phyloP scores from a whole-genome alignment of 305 asterid genomes.

The Fraxinus sp. region DNA sequence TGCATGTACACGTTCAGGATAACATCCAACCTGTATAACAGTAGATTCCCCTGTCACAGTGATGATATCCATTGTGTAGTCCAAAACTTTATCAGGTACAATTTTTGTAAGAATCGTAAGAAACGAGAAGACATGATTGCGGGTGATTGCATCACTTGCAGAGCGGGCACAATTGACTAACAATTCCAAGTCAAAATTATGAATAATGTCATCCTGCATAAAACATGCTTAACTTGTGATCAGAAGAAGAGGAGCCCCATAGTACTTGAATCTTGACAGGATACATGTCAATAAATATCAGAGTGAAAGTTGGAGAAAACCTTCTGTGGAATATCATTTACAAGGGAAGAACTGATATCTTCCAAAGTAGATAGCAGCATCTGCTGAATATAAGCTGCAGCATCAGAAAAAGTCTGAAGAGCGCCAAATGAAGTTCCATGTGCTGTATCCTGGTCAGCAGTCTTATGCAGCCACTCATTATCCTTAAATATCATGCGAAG shows the following conservation, averaged over 20 bases:
- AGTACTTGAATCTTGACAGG: neutral
- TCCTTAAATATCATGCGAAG: constrained; percentile 47
- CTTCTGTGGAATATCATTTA: constrained; percentile 41
- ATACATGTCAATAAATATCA: neutral
- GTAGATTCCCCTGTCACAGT: constrained; percentile 69
- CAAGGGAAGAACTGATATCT: constrained; percentile 58
- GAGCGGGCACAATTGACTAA: constrained; percentile 69
- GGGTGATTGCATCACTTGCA: constrained; percentile 55
- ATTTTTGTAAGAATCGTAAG: constrained; percentile 68
- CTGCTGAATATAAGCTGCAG: constrained; percentile 62
- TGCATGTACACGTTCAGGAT: constrained; percentile 12
- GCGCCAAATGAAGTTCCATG: constrained; percentile 37
- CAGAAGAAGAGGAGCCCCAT: constrained; percentile 33
- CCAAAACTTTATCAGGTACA: constrained; percentile 70
- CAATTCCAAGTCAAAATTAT: constrained; percentile 54
- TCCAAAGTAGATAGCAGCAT: constrained; percentile 65
- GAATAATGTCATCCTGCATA: constrained; percentile 44
- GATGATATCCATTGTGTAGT: constrained; percentile 65
- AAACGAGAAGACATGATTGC: constrained; percentile 75
- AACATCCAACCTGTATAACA: constrained; percentile 59
- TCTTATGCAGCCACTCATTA: constrained; percentile 43
- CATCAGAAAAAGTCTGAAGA: constrained; percentile 36
- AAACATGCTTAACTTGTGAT: constrained; percentile 24
- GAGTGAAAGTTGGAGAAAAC: constrained; percentile 30
- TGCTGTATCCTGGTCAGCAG: constrained; percentile 38